Conservation (phyloP, 768 basidiomycete species). For the Candolleomyces eurysporus region DNA sequence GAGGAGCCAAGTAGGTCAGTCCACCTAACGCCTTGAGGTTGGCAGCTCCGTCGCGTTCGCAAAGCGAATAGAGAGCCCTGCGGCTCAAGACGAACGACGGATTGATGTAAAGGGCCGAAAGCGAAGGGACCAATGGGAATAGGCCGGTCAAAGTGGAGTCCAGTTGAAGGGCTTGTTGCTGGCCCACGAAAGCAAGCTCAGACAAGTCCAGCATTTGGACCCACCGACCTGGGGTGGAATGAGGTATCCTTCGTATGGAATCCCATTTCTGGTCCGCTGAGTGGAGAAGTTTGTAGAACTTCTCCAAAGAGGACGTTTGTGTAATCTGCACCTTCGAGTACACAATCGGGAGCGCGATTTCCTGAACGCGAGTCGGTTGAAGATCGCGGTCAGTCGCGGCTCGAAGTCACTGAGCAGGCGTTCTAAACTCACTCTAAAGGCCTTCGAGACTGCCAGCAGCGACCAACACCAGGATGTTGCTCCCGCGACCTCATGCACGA, state of each 20-base stretch:
- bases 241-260: constrained; percentile 81
- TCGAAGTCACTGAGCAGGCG: not conserved
- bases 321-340: constrained; percentile 54
- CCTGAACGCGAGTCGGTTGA: constrained; percentile 35
- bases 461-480: constrained; percentile 28
- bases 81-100: constrained; percentile 60
- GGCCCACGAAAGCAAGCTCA: constrained; percentile 39
- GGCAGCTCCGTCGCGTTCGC: constrained; percentile 46
- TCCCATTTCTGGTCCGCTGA: constrained; percentile 81
- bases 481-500: constrained; percentile 21
- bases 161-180: constrained; percentile 48
- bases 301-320: constrained; percentile 44
- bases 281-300: constrained; percentile 57
- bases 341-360: constrained; percentile 62
- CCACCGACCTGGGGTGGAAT: constrained; percentile 87
- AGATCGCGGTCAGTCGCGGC: not conserved
- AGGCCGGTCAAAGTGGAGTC: constrained; percentile 65
- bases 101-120: constrained; percentile 51
- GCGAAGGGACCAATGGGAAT: constrained; percentile 68
- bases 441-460: constrained; percentile 41
- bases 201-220: constrained; percentile 76
- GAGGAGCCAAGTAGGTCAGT: constrained; percentile 45
- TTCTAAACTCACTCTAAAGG: constrained; percentile 39
- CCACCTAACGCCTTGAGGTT: constrained; percentile 55
- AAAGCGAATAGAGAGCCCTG: constrained; percentile 52